phyloP scores from a whole-genome alignment of 805 yeast genomes.

The Barnettozyma vustinii region DNA sequence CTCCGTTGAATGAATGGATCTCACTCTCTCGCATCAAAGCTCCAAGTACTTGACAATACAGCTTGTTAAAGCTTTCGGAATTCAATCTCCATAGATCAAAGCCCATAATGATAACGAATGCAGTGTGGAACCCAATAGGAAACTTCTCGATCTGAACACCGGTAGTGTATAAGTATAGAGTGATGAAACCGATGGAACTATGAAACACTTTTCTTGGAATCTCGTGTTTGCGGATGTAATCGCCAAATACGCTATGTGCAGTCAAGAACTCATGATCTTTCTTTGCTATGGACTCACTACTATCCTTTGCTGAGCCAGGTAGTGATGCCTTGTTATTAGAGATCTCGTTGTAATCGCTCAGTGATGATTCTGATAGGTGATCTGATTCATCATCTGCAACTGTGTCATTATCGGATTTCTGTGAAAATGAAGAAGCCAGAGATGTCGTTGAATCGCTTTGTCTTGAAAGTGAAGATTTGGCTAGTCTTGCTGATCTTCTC shows the following conservation, averaged over 20 bases:
- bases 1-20: slow-evolving; percentile 71
- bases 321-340: background rate
- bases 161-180: slow-evolving; percentile 63
- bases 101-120: slow-evolving; percentile 50
- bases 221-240: slow-evolving; percentile 72
- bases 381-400: slow-evolving; percentile 6
- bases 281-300: background rate
- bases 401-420: slow-evolving; percentile 11
- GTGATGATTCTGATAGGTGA: slow-evolving; percentile 2
- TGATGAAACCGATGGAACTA: slow-evolving; percentile 80
- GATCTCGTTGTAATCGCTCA: slow-evolving; percentile 2
- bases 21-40: slow-evolving; percentile 84
- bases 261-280: slow-evolving; percentile 23
- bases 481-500: background rate
- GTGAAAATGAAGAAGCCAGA: slow-evolving; percentile 9
- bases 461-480: background rate
- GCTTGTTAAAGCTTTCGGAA: slow-evolving; percentile 53
- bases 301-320: background rate
- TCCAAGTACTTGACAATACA: slow-evolving; percentile 66
- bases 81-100: slow-evolving; percentile 67
- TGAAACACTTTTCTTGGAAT: slow-evolving; percentile 85
- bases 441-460: slow-evolving; percentile 8
- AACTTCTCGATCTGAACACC: slow-evolving; percentile 54
- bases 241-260: slow-evolving; percentile 40
- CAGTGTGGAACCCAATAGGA: slow-evolving; percentile 50